A percentile compares a stretch with the other conserved stretches of the same genome.
Conservation (phyloP, 139 green algal species). For the Bryopsis sp. region DNA sequence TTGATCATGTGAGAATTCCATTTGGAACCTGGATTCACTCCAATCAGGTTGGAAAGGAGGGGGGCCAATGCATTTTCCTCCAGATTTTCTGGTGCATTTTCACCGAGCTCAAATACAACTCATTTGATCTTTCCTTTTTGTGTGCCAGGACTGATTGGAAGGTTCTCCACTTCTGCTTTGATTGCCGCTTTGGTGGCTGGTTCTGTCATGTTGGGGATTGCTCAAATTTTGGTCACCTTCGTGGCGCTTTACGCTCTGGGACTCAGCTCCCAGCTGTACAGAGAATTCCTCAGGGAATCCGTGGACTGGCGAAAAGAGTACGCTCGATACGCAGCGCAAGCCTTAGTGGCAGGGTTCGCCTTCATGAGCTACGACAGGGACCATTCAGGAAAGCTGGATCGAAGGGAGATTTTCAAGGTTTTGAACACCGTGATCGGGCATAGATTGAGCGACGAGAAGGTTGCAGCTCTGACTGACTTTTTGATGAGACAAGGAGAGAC, state of each 20-base stretch:
- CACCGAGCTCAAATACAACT: not conserved
- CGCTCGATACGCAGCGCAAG: conserved; percentile 22
- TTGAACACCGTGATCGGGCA: not conserved
- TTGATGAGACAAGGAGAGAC: conserved; percentile 22
- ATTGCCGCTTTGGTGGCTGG: conserved; percentile 21
- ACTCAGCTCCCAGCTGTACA: conserved; percentile 20
- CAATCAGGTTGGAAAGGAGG: not conserved
- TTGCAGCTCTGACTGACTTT: conserved; percentile 22
- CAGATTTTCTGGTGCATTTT: not conserved
- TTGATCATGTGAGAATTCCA: not conserved
- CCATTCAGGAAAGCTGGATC: not conserved
- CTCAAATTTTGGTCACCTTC: conserved; percentile 22
- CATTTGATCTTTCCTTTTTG: not conserved
- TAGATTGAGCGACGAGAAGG: conserved; percentile 2
- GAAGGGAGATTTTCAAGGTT: conserved; percentile 21
- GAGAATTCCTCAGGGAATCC: conserved; percentile 23
- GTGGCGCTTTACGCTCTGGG: conserved; percentile 25
- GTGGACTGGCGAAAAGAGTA: conserved; percentile 26
- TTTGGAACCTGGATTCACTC: not conserved
- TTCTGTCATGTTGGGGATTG: conserved; percentile 21
- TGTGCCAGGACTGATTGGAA: conserved; percentile 19
- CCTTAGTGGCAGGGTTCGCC: conserved; percentile 19
- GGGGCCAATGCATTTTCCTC: not conserved
- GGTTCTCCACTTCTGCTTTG: conserved; percentile 19
- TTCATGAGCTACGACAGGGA: conserved; percentile 22